These are phyloP conservation scores for Aspergillus proliferans DNA, from an alignment of 2,329 filamentous ascomycete species.

Conservation along the genomic window DNA sequence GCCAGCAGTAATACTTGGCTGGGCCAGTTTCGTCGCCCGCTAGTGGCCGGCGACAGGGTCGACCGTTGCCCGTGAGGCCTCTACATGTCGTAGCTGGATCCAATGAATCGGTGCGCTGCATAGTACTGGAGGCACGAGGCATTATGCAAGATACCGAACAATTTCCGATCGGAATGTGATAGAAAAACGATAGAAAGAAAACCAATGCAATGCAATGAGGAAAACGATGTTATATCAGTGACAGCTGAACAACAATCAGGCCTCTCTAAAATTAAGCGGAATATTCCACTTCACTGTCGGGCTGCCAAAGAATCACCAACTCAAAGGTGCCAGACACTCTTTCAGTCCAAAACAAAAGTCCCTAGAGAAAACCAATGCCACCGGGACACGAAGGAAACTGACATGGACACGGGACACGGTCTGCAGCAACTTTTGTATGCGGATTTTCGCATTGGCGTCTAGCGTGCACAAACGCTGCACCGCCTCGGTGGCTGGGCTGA, in stretches of 20 bases:
- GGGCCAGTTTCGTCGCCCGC: conserved; percentile 33
- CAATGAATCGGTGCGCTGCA: conserved; percentile 76
- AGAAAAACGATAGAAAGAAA: background rate
- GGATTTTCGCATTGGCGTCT: no score
- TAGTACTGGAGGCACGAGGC: conserved; percentile 56
- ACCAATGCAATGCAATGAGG: background rate
- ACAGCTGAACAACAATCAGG: background rate
- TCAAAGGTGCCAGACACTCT: background rate
- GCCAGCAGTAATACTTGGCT: conserved; percentile 71
- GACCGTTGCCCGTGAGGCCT: conserved; percentile 76
- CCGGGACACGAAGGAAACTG: background rate
- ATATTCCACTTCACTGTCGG: background rate
- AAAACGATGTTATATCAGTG: background rate
- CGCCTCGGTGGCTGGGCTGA: conserved; percentile 21
- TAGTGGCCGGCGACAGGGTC: conserved; percentile 71
- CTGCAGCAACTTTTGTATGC: no score
- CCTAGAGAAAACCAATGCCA: background rate
- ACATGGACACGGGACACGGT: background rate
- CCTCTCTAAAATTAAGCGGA: conserved; percentile 6
- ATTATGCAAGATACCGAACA: conserved; percentile 35
- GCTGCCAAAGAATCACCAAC: background rate
- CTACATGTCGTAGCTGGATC: conserved; percentile 78
- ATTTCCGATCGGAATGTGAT: background rate
- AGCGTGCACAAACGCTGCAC: conserved; percentile 8
- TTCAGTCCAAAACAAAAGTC: background rate